Evolutionary conservation across 108 stramenopile species (phyloP), one percentile per base, ranked within the genome.

Genomic region (Mediolabrus comicus): DNA sequence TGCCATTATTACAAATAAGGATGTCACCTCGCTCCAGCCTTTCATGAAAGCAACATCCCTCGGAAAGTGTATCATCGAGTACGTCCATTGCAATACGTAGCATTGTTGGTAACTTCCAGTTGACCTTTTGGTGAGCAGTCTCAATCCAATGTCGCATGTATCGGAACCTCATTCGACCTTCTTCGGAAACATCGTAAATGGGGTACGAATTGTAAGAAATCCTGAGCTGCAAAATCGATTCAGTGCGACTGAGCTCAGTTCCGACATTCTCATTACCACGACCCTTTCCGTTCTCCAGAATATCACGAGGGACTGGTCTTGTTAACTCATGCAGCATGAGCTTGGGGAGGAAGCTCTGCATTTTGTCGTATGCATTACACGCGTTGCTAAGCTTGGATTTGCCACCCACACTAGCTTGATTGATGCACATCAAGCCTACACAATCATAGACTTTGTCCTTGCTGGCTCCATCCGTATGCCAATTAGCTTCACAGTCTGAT

Each of bases 111-210:
- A 65, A 24, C 3, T 22, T 27, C 49, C 49, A 51, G 29, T 16
- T n/a, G 12, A 51, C 29, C 65, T 65, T 65, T 51, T 51, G 24
- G 51, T 68, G 67, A 30, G 38, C 67, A 59, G 59, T 68, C 32
- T 68, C 67, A 27, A 68, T 68, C 67, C 67, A 68, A 32, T 68
- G 59, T 16, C 67, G 31, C 67, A 68, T 68, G 34, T 68, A 68
- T 8, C 67, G 67, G 34, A 68, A 68, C 11, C 59, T 59, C 5
- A 68, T 31, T 4, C 65, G 65, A 46, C 11, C 46, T 35, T 41
- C 27, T 10, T 32, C 3, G 0, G 41, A 17, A 17, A 43, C 41
- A 43, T 43, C n/a, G 14, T 8, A 68, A 7, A 68, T 68, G 0
- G 67, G 67, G 19, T 68, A 68, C 12, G 67, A 59, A 38, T 68